Conservation (phyloP, 805 yeast genomes). For the Kodamaea fukazawae region DNA sequence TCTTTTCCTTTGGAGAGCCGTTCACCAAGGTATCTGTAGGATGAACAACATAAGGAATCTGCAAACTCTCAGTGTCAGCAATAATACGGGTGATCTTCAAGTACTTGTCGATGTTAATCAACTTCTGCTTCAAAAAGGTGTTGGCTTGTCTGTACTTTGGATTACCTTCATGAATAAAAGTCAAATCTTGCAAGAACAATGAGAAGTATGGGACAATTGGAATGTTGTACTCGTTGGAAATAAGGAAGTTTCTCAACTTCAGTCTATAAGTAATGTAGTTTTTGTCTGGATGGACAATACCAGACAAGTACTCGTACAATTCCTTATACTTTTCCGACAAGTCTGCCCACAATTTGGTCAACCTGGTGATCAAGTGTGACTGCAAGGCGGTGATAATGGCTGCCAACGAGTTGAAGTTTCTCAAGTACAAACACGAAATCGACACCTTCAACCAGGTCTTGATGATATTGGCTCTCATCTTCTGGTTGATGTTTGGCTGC, state of each 20-base stretch:
- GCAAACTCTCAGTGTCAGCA: slow-evolving; percentile 65
- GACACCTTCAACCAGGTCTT: slow-evolving; percentile 75
- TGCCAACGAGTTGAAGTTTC: slow-evolving; percentile 77
- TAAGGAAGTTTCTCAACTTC: slow-evolving; percentile 56
- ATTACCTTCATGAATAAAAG: slow-evolving; percentile 82
- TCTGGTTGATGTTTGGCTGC: slow-evolving; percentile 47
- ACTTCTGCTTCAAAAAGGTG: slow-evolving; percentile 52
- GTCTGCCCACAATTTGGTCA: slow-evolving; percentile 56
- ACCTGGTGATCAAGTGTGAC: slow-evolving; percentile 64
- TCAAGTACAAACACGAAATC: slow-evolving; percentile 64
- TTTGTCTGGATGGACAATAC: slow-evolving; percentile 72
- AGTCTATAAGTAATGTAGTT: slow-evolving; percentile 68
- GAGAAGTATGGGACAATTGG: slow-evolving; percentile 78
- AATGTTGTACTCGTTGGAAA: slow-evolving; percentile 45
- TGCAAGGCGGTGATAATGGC: slow-evolving; percentile 77
- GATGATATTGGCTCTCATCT: slow-evolving; percentile 52
- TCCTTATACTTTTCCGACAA: slow-evolving; percentile 59
- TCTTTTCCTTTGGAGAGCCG: slow-evolving; percentile 10
- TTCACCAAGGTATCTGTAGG: slow-evolving; percentile 2
- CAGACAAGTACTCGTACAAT: slow-evolving; percentile 59
- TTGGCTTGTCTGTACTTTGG: slow-evolving; percentile 62
- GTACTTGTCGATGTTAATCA: slow-evolving; percentile 74
- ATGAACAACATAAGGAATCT: slow-evolving; percentile 48
- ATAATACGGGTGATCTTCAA: slow-evolving; percentile 63
- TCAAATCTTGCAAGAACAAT: slow-evolving; percentile 72